Conservation (phyloP, 148 eudicot species). For the Vaccinium darrowii region DNA sequence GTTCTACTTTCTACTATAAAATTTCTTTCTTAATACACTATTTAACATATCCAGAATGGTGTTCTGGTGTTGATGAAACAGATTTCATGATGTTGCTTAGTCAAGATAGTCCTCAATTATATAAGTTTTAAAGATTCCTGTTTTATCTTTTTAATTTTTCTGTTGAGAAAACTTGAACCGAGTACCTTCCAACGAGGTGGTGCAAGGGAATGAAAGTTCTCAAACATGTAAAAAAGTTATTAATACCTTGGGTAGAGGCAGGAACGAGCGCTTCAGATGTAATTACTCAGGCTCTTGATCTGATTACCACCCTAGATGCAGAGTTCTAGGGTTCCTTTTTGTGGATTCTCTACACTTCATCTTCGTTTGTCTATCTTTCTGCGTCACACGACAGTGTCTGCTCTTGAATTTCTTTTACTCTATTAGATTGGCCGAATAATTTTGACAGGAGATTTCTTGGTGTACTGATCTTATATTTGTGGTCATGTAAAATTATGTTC, state of each 20-base stretch:
- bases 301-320: not conserved
- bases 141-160: not conserved
- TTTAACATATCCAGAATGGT: not conserved
- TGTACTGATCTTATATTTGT: no score
- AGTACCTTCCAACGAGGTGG: not conserved
- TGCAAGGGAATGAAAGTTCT: not conserved
- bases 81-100: not conserved
- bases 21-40: not conserved
- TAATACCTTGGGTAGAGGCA: not conserved
- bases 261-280: not conserved
- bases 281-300: not conserved
- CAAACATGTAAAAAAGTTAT: not conserved
- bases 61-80: not conserved
- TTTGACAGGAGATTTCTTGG: no score
- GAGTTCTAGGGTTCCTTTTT: no score
- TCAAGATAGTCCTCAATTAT: not conserved
- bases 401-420: no score
- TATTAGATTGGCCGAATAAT: no score
- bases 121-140: not conserved
- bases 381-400: no score
- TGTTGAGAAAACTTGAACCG: no score
- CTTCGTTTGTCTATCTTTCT: no score
- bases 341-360: no score
- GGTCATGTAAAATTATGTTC: no score
- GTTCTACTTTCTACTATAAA: no score